Conservation (phyloP, 495 filamentous ascomycete species). For the Aspergillus hancockii region DNA sequence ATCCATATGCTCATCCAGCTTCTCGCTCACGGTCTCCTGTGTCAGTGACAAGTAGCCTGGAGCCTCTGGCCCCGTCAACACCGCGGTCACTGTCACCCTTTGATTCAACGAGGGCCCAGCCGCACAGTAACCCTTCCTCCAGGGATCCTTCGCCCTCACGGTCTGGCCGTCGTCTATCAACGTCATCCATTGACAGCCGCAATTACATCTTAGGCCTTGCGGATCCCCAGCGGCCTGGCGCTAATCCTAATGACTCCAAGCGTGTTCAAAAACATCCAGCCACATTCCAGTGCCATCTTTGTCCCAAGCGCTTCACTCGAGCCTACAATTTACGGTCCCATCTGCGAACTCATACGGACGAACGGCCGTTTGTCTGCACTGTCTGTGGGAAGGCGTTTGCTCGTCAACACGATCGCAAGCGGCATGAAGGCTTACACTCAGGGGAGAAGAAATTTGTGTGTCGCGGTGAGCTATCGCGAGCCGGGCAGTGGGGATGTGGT, state of each 20-base stretch:
- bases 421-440: slow-evolving; percentile 86
- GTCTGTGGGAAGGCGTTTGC: slow-evolving; percentile 97
- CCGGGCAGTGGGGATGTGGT: slow-evolving; percentile 87
- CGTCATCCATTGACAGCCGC: slow-evolving; percentile 79
- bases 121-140: slow-evolving; percentile 48
- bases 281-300: slow-evolving; percentile 83
- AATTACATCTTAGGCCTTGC: slow-evolving; percentile 92
- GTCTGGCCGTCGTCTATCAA: slow-evolving; percentile 76
- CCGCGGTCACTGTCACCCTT: slow-evolving; percentile 71
- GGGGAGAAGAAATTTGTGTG: slow-evolving; percentile 98
- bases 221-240: slow-evolving; percentile 80
- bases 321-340: slow-evolving; percentile 92
- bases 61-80: slow-evolving; percentile 44
- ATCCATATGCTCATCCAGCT: slow-evolving; percentile 60
- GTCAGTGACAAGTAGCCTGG: slow-evolving; percentile 46
- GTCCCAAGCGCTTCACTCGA: slow-evolving; percentile 84
- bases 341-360: slow-evolving; percentile 88
- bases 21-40: slow-evolving; percentile 46
- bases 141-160: slow-evolving; percentile 61
- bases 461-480: slow-evolving; percentile 81
- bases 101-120: slow-evolving; percentile 38
- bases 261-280: slow-evolving; percentile 94
- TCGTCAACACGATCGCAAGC: slow-evolving; percentile 88
- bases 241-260: slow-evolving; percentile 59
- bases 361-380: slow-evolving; percentile 91